Evolutionary conservation across 1,139 yeast genomes (phyloP).

Genomic region (Hyphopichia khmerensis): DNA sequence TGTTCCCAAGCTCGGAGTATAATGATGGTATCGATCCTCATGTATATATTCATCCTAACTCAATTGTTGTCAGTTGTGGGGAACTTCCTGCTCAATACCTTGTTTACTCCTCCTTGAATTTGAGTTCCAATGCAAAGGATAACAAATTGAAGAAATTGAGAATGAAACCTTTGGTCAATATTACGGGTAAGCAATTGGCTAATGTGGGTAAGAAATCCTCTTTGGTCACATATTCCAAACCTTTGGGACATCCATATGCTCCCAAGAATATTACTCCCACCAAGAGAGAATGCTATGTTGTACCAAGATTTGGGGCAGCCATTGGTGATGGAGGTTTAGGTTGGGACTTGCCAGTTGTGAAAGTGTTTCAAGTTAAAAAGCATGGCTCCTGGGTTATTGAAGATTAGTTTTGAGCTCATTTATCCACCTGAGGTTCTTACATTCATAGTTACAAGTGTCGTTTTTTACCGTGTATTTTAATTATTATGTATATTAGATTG

Average conservation of each 20-base stretch:
- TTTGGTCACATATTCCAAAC: constrained; percentile 81
- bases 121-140: constrained; percentile 37
- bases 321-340: constrained; percentile 84
- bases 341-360: constrained; percentile 87
- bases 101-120: constrained; percentile 64
- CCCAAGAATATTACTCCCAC: constrained; percentile 65
- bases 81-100: constrained; percentile 73
- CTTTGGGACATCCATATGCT: constrained; percentile 86
- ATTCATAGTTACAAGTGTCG: not conserved
- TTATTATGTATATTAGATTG: not conserved
- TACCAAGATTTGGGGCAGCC: constrained; percentile 86
- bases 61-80: constrained; percentile 55
- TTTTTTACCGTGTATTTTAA: not conserved
- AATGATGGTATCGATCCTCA: constrained; percentile 41
- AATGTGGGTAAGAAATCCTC: constrained; percentile 75
- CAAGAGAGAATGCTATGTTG: constrained; percentile 82
- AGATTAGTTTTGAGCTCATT: not conserved
- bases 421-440: not conserved
- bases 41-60: constrained; percentile 76
- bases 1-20: constrained; percentile 51
- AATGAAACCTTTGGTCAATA: constrained; percentile 74
- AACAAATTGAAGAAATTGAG: constrained; percentile 49
- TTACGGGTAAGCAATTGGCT: constrained; percentile 71
- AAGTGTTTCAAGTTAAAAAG: constrained; percentile 67
- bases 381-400: constrained; percentile 60